A percentile compares a stretch with the other conserved stretches of the same genome.
phyloP scores from a whole-genome alignment of 2,329 filamentous ascomycete genomes.

The Pestalotiopsis sp. region DNA sequence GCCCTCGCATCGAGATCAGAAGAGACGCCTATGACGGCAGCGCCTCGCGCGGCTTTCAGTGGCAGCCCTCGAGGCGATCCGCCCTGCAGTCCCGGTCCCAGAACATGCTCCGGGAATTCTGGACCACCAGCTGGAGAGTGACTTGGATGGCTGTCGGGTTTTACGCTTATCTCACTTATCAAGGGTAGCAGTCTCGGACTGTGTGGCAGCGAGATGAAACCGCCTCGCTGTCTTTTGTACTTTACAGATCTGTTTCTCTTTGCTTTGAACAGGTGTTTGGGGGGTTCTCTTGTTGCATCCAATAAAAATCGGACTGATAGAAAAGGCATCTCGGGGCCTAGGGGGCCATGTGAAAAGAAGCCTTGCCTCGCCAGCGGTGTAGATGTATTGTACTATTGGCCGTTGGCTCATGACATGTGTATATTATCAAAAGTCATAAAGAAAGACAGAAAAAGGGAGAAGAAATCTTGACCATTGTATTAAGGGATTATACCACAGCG shows the following conservation, averaged over 20 bases:
- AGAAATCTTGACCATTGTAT: no score
- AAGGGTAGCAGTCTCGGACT: slow-evolving; percentile 46
- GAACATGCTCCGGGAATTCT: slow-evolving; percentile 62
- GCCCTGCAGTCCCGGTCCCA: slow-evolving; percentile 32
- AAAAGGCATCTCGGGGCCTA: no score
- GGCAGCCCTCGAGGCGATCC: slow-evolving; percentile 28
- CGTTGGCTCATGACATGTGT: no score
- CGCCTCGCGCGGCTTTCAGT: slow-evolving; percentile 30
- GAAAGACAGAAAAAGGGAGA: no score
- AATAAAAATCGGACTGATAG: no score
- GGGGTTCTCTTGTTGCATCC: neutral
- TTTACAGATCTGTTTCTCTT: neutral
- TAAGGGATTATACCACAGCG: no score
- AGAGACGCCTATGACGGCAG: slow-evolving; percentile 47
- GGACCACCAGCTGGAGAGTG: slow-evolving; percentile 63
- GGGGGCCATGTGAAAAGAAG: no score
- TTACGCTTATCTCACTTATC: slow-evolving; percentile 69
- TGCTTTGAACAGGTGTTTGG: neutral
- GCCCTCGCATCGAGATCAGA: slow-evolving; percentile 55
- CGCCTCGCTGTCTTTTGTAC: neutral
- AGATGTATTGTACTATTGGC: no score
- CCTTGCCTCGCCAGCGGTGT: no score
- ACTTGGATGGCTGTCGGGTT: slow-evolving; percentile 63
- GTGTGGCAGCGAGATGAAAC: neutral
- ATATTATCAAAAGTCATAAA: no score